A percentile compares a stretch with the other conserved stretches of the same genome.
Evolutionary conservation across 2,329 filamentous ascomycete genomes (phyloP).

Genomic region (Pseudogymnoascus sp.): DNA sequence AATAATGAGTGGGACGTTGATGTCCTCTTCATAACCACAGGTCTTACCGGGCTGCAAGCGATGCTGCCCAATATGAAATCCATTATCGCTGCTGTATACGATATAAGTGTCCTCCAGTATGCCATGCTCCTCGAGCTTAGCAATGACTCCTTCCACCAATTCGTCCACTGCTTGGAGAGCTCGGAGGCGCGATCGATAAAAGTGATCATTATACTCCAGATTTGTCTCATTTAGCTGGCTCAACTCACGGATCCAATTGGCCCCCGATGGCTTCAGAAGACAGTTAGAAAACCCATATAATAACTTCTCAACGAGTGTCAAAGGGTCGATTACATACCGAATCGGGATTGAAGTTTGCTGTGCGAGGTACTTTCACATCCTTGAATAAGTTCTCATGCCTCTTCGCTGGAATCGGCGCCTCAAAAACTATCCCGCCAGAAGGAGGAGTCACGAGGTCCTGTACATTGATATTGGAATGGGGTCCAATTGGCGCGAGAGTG

Average conservation of each 20-base stretch:
- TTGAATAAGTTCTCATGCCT: constrained; percentile 56
- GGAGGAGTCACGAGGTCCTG: constrained; percentile 27
- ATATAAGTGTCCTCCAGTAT: constrained; percentile 44
- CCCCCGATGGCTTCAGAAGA: constrained; percentile 31
- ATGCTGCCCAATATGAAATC: constrained; percentile 45
- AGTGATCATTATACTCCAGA: constrained; percentile 41
- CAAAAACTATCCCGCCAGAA: background rate
- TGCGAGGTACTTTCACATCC: constrained; percentile 50
- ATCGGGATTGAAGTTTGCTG: constrained; percentile 57
- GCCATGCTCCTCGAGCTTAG: constrained; percentile 31
- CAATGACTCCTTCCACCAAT: constrained; percentile 40
- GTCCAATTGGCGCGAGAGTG: constrained; percentile 55
- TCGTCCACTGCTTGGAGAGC: constrained; percentile 48
- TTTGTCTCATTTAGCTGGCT: constrained; percentile 33
- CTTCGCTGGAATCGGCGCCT: constrained; percentile 46
- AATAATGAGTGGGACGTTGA: constrained; percentile 46
- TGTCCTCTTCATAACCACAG: constrained; percentile 43
- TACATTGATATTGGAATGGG: constrained; percentile 46
- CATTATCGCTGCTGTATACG: constrained; percentile 50
- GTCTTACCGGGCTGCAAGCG: constrained; percentile 42
- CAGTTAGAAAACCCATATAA: background rate
- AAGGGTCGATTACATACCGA: constrained; percentile 30
- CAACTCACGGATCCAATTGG: constrained; percentile 39
- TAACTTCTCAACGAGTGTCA: background rate
- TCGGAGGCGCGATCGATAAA: constrained; percentile 43